Evolutionary conservation across 306 rosid genomes (phyloP).

Genomic region (Canavalia gladiata): DNA sequence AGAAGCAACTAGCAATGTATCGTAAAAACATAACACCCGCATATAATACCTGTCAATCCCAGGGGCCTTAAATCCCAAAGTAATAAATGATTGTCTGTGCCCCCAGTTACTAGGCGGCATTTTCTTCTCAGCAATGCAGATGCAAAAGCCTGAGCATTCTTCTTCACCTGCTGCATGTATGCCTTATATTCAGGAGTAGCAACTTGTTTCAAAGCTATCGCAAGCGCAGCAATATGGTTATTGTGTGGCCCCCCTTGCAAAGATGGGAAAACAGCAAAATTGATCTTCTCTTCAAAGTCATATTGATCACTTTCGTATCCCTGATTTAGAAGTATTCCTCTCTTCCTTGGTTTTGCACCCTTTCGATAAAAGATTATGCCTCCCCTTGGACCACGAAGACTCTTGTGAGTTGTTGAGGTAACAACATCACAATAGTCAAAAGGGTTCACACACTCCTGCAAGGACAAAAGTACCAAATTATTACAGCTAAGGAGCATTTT

Average conservation of each 20-base stretch:
- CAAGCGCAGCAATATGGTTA: slow-evolving; percentile 97
- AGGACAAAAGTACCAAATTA: slow-evolving; percentile 28
- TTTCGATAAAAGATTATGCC: slow-evolving; percentile 93
- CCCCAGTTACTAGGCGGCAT: slow-evolving; percentile 90
- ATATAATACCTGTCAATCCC: slow-evolving; percentile 82
- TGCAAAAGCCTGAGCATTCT: slow-evolving; percentile 91
- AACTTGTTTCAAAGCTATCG: slow-evolving; percentile 92
- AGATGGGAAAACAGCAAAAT: slow-evolving; percentile 93
- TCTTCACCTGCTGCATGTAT: slow-evolving; percentile 96
- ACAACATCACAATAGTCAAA: slow-evolving; percentile 95
- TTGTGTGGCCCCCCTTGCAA: slow-evolving; percentile 99
- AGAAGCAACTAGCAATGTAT: slow-evolving; percentile 28
- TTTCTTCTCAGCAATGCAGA: slow-evolving; percentile 78
- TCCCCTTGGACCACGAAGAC: slow-evolving; percentile 99
- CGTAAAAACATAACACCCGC: neutral
- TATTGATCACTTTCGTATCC: slow-evolving; percentile 77
- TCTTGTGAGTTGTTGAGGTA: slow-evolving; percentile 97
- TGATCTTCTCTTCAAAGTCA: slow-evolving; percentile 93
- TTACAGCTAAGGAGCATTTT: slow-evolving; percentile 4
- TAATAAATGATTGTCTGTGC: slow-evolving; percentile 93
- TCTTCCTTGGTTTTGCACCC: slow-evolving; percentile 87
- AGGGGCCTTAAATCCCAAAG: slow-evolving; percentile 96
- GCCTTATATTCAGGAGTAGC: slow-evolving; percentile 85
- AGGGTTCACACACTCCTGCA: slow-evolving; percentile 87
- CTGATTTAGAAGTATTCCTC: slow-evolving; percentile 72